Conservation (phyloP, 805 yeast genomes). For the Yarrowia osloensis region DNA sequence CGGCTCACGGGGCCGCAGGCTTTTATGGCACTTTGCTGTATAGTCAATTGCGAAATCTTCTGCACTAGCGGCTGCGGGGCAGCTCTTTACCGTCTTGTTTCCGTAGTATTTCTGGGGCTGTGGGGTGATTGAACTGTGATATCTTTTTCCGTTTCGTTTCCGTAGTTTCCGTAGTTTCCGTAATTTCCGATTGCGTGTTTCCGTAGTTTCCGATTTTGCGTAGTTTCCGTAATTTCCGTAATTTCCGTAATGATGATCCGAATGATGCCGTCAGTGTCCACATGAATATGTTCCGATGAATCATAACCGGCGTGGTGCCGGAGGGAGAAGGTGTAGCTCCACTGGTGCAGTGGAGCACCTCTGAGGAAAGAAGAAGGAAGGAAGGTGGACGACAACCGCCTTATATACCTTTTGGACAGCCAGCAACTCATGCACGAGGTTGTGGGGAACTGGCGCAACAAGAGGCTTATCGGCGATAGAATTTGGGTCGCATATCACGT, state of each 20-base stretch:
- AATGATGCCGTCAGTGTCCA: not conserved
- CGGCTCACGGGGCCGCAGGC: constrained; percentile 20
- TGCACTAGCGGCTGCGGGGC: constrained; percentile 9
- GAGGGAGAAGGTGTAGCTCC: constrained; percentile 2
- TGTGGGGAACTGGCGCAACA: constrained; percentile 19
- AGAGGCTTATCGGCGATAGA: constrained; percentile 1
- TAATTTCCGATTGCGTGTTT: not conserved
- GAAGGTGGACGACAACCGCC: not conserved
- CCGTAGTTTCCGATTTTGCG: too few species aligned
- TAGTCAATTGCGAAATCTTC: constrained; percentile 20
- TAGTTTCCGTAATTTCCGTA: not conserved
- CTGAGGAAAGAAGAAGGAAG: not conserved
- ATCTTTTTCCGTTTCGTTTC: not conserved
- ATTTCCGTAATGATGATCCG: not conserved
- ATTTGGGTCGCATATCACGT: constrained; percentile 4
- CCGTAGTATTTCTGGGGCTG: constrained; percentile 25
- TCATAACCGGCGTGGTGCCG: not conserved
- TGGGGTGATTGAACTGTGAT: not conserved
- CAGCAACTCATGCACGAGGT: constrained; percentile 5
- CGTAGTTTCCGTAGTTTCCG: not conserved
- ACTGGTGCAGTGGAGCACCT: not conserved
- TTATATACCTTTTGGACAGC: not conserved
- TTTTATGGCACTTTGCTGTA: constrained; percentile 22
- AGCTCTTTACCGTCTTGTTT: constrained; percentile 14
- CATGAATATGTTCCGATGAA: constrained; percentile 1